Base-by-base conservation (phyloP, 495 filamentous ascomycete species). In the Niebla homalea region DNA sequence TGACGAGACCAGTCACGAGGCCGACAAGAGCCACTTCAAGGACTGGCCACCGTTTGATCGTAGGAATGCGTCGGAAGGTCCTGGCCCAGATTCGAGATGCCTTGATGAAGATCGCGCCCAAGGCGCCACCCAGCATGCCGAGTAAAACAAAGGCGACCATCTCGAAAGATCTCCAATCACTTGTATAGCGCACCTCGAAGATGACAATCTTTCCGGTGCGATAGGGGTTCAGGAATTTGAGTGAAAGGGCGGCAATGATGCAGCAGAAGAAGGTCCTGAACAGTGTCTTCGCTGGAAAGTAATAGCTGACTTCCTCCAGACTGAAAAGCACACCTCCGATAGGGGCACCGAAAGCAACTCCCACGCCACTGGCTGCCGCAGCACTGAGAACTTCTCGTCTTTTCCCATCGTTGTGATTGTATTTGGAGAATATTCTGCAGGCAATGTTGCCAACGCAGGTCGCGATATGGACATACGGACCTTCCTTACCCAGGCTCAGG, bases 221-320 rank as follows among this genome's bases (percentile, higher is more conserved):
- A 61, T 98, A 98, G 0, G 92, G 92, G 50, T 98, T 89, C 46
- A 97, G 72, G 60, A 95, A 94, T 59, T 94, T 94, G 49, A 97
- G 70, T 4, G 89, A 87, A 22, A 98, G 62, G 0, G 92, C 84
- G 20, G 92, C 89, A 62, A 66, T 85, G 58, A 97, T 97, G 65
- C 90, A 98, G 65, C 89, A 95, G 67, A 96, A 98, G 70, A 98
- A 97, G 1, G 92, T 98, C 36, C 92, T 75, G 69, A 98, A 98
- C 3, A 98, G 77, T 2, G 90, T 96, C 67, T 98, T 97, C n/a
- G 92, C 85, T 4, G 90, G 92, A 64, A 96, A 96, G 62, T 95
- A 98, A 64, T 98, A 98, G 63, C 83, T 85, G 59, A 95, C 87
- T 73, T 97, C 90, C 66, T 97, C 90, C 21, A 97, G 67, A 48